These are phyloP conservation scores for Scytalidium sp. DNA, from an alignment of 2,329 filamentous ascomycete species.

Conservation along the genomic window DNA sequence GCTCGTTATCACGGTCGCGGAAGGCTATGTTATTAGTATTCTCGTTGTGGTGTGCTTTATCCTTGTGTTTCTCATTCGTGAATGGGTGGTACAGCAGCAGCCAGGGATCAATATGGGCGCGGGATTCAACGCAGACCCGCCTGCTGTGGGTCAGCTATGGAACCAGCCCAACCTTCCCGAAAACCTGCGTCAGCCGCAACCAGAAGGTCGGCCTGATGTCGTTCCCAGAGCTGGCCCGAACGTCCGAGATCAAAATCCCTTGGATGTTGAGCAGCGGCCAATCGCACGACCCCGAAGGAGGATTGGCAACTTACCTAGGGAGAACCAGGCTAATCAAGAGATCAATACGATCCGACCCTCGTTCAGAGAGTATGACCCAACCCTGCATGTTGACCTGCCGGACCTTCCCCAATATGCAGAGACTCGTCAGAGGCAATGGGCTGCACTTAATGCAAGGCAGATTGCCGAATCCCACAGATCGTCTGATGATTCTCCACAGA, in stretches of 20 bases:
- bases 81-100: slow-evolving; percentile 98
- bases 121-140: slow-evolving; percentile 51
- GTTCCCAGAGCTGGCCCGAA: slow-evolving; percentile 3
- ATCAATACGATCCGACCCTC: background rate
- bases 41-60: slow-evolving; percentile 93
- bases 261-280: slow-evolving; percentile 15
- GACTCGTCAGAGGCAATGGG: slow-evolving; percentile 2
- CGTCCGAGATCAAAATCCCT: slow-evolving; percentile 1
- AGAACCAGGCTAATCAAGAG: slow-evolving; percentile 1
- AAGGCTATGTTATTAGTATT: slow-evolving; percentile 91
- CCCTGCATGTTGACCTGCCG: background rate
- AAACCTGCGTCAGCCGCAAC: slow-evolving; percentile 6
- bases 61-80: slow-evolving; percentile 90
- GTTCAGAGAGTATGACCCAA: background rate
- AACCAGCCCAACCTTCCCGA: slow-evolving; percentile 2
- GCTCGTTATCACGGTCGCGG: slow-evolving; percentile 76
- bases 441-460: slow-evolving; percentile 12
- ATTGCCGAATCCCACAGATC: slow-evolving; percentile 24
- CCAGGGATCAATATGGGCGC: slow-evolving; percentile 82
- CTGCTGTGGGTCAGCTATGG: slow-evolving; percentile 38
- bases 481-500: slow-evolving; percentile 22
- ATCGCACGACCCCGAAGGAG: slow-evolving; percentile 20
- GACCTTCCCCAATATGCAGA: slow-evolving; percentile 5
- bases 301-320: slow-evolving; percentile 8
- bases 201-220: slow-evolving; percentile 12